Percentiles rank a stretch among this genome's conserved stretches.
Evolutionary conservation across 768 basidiomycete species (phyloP).

Genomic region (Lentinula detonsa): DNA sequence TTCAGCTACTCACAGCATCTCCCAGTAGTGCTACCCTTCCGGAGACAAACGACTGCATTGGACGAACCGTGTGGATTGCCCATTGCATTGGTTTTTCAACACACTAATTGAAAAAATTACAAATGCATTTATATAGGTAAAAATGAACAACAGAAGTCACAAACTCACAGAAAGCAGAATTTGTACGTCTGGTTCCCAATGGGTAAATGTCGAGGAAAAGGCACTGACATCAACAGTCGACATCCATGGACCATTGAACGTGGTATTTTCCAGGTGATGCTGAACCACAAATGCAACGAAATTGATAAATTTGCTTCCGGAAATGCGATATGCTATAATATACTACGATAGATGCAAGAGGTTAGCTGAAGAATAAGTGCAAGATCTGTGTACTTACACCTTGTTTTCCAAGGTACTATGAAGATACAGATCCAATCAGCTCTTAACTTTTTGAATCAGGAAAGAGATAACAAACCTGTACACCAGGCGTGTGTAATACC

Average conservation of each 20-base stretch:
- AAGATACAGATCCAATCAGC: not conserved
- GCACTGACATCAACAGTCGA: constrained; percentile 38
- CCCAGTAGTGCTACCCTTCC: constrained; percentile 44
- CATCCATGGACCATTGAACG: constrained; percentile 48
- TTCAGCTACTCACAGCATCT: constrained; percentile 35
- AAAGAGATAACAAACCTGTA: constrained; percentile 30
- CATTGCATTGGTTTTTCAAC: constrained; percentile 48
- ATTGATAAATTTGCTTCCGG: constrained; percentile 53
- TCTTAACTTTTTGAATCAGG: not conserved
- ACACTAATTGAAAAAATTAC: constrained; percentile 31
- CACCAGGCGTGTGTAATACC: constrained; percentile 34
- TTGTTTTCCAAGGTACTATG: constrained; percentile 52
- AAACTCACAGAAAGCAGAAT: constrained; percentile 44
- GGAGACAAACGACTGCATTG: constrained; percentile 44
- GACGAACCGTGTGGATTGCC: constrained; percentile 56
- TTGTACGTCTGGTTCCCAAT: constrained; percentile 59
- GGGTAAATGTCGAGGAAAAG: constrained; percentile 34
- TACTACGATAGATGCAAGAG: constrained; percentile 30
- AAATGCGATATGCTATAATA: constrained; percentile 56
- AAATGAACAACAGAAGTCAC: not conserved
- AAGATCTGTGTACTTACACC: constrained; percentile 20
- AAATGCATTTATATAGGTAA: not conserved
- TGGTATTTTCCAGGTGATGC: constrained; percentile 46
- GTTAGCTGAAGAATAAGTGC: not conserved
- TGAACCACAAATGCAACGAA: constrained; percentile 51